These are phyloP conservation scores for Arthroderma sp. DNA, from an alignment of 2,329 filamentous ascomycete species.

Conservation along the genomic window DNA sequence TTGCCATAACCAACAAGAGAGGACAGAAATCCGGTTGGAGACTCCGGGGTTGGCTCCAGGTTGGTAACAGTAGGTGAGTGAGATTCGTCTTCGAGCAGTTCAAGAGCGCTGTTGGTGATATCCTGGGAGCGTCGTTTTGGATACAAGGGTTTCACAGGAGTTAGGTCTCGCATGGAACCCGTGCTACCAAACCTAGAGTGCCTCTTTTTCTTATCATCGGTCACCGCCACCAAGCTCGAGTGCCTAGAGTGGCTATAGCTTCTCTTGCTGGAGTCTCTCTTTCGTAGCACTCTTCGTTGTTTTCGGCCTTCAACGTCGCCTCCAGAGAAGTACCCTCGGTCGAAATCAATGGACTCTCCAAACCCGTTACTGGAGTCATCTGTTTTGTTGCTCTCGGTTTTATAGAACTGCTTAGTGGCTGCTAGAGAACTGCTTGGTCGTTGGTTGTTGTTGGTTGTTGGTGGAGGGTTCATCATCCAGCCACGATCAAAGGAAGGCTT, in stretches of 20 bases:
- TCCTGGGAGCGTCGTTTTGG: slow-evolving; percentile 48
- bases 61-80: slow-evolving; percentile 46
- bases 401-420: slow-evolving; percentile 13
- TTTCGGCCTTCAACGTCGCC: slow-evolving; percentile 66
- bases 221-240: slow-evolving; percentile 49
- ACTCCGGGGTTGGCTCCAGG: slow-evolving; percentile 40
- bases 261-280: slow-evolving; percentile 42
- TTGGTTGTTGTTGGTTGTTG: slow-evolving; percentile 18
- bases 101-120: slow-evolving; percentile 45
- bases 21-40: slow-evolving; percentile 29
- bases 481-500: slow-evolving; percentile 47
- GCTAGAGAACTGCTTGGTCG: slow-evolving; percentile 27
- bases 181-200: slow-evolving; percentile 70
- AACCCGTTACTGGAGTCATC: slow-evolving; percentile 6
- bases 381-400: slow-evolving; percentile 14
- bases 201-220: slow-evolving; percentile 59
- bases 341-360: slow-evolving; percentile 49
- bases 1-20: slow-evolving; percentile 29
- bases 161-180: slow-evolving; percentile 56
- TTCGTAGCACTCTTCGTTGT: slow-evolving; percentile 64
- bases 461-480: slow-evolving; percentile 42
- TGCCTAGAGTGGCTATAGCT: slow-evolving; percentile 51
- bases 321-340: slow-evolving; percentile 88
- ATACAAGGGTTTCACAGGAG: slow-evolving; percentile 55
- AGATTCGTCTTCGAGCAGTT: slow-evolving; percentile 30